phyloP scores from a whole-genome alignment of 495 filamentous ascomycete species.

The Talaromyces borbonicus region DNA sequence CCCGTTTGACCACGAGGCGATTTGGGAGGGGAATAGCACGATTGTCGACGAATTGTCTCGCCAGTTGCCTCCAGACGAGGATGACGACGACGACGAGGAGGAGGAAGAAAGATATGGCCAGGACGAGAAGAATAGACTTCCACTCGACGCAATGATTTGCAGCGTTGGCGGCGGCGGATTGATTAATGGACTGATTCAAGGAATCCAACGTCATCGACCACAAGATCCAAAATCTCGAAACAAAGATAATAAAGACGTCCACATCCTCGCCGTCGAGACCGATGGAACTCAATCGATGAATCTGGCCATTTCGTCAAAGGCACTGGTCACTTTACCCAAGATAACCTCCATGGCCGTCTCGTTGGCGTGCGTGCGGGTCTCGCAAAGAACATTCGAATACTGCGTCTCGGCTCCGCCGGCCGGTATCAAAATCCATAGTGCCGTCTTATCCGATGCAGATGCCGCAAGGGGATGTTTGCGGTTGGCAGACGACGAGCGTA shows the following conservation, averaged over 20 bases:
- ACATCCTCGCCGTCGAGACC: conserved; percentile 76
- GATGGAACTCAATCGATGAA: conserved; percentile 65
- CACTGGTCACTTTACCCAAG: conserved; percentile 54
- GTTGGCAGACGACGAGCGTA: conserved; percentile 71
- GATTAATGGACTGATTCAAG: conserved; percentile 67
- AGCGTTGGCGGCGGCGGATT: conserved; percentile 86
- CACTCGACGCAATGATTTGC: conserved; percentile 64
- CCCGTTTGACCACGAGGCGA: conserved; percentile 77
- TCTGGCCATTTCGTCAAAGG: conserved; percentile 45
- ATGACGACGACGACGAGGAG: conserved; percentile 17
- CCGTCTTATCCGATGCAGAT: conserved; percentile 68
- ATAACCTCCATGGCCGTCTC: conserved; percentile 77
- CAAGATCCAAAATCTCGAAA: too few species aligned
- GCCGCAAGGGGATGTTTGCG: conserved; percentile 66
- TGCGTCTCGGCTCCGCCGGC: conserved; percentile 27
- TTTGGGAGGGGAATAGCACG: conserved; percentile 73
- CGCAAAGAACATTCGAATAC: conserved; percentile 60
- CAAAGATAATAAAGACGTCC: conserved; percentile 23
- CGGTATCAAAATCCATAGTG: conserved; percentile 45
- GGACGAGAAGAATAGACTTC: too few species aligned
- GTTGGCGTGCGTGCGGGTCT: conserved; percentile 68
- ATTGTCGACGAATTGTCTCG: conserved; percentile 62
- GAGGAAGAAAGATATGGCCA: too few species aligned
- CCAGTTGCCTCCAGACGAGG: conserved; percentile 37
- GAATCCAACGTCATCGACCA: conserved; percentile 45